Base-by-base conservation (phyloP, 140 eudicot genomes). In the Anethum foeniculum region DNA sequence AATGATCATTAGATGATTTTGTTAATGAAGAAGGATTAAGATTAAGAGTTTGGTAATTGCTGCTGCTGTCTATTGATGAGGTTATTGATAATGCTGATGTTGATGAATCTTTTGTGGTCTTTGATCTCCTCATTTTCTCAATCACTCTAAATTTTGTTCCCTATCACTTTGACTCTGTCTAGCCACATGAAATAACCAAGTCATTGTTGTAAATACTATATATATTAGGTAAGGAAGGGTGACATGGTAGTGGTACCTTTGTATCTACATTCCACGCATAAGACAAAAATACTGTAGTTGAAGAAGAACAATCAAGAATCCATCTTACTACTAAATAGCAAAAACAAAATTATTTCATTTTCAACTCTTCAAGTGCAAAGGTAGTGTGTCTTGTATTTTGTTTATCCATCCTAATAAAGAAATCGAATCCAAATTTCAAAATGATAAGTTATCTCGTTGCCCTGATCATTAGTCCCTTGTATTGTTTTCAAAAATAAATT, bases 51-150 rank as follows among this genome's bases (percentile, higher is more conserved):
- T 46, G 78, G 78, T 75, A 46, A 75, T 44, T 46, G 78, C 78
- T 46, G 60, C 78, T 75, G 78, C 78, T 75, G 58, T 75, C 78
- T 14, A 27, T 75, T 75, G 78, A 75, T 11, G 78, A 75, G 10
- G 62, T 23, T 10, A 27, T 5, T 44, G 78, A 44, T 2, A 14
- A 5, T 39, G 54, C 6, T 18, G 43, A 8, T 7, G 77, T 3
- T 43, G 54, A 44, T 6, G 77, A 74, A 74, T 74, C 36, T 13
- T 14, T 75, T 75, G n/a, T 75, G 27, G 38, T 44, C 14, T 21
- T 41, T 73, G 77, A 73, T 44, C 78, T 74, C 78, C 51, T 75
- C 19, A 60, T 60, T 60, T 71, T 58, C 52, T 73, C 52, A 1
- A 1, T 41, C 77, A 41, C 77, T 43, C 52, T 39, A 38, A 38